A percentile compares a stretch with the other conserved stretches of the same genome.
phyloP scores from a whole-genome alignment of 2,329 filamentous ascomycete species.

The Whalleya microplaca region DNA sequence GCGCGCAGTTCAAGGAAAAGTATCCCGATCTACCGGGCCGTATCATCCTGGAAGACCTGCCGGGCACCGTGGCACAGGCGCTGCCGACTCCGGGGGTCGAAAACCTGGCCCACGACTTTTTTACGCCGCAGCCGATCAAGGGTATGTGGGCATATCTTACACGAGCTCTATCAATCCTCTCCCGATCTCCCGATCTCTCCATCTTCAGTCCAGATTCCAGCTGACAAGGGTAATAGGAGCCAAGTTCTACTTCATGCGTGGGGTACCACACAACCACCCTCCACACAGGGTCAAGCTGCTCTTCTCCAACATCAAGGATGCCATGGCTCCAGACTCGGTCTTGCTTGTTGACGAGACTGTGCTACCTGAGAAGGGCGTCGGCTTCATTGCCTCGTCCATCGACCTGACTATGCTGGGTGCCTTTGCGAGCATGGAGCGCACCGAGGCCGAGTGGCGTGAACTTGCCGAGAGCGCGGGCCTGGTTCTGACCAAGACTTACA shows the following conservation, averaged over 20 bases:
- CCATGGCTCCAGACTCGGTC: slow-evolving; percentile 18
- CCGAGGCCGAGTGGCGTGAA: slow-evolving; percentile 12
- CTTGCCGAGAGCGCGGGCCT: slow-evolving; percentile 7
- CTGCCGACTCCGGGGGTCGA: slow-evolving; percentile 11
- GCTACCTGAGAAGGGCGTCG: slow-evolving; percentile 13
- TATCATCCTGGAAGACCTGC: slow-evolving; percentile 21
- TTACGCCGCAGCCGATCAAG: slow-evolving; percentile 14
- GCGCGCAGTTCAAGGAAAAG: slow-evolving; percentile 9
- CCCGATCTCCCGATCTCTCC: too few species aligned
- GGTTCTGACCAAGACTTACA: slow-evolving; percentile 3
- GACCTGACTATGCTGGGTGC: slow-evolving; percentile 25
- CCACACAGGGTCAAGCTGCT: slow-evolving; percentile 7
- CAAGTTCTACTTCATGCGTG: slow-evolving; percentile 25
- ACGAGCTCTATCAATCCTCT: too few species aligned
- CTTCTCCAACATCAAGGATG: slow-evolving; percentile 9
- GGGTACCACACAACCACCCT: slow-evolving; percentile 23
- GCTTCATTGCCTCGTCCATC: background rate
- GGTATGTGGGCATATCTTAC: slow-evolving; percentile 4
- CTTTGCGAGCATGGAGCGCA: slow-evolving; percentile 18
- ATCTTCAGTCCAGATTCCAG: too few species aligned
- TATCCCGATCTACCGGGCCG: slow-evolving; percentile 16
- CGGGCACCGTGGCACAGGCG: slow-evolving; percentile 3
- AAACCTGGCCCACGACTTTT: slow-evolving; percentile 15
- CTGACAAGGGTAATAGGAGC: slow-evolving; percentile 15
- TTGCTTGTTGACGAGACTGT: slow-evolving; percentile 28